Base-by-base conservation (phyloP, 2,329 filamentous ascomycete genomes). In the Dactylellina leptospora region DNA sequence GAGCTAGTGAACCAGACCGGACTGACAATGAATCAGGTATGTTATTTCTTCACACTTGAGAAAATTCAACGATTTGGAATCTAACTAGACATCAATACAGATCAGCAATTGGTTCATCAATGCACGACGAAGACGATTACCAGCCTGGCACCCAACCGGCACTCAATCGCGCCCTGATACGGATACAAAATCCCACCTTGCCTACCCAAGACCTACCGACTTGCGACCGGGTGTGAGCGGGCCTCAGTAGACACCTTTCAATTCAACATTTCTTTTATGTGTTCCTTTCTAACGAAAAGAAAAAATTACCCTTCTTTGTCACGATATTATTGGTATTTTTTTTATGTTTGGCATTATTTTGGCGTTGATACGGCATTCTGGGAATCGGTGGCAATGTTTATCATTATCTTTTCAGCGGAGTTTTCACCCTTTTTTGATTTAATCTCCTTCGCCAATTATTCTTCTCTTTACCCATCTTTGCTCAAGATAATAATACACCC, bases 61-160 rank as follows among this genome's bases (percentile, higher is more conserved):
- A 36, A 20, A 50, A 13, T 20, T 28, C 2, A 28, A 22, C 1
- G 6, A 20, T 40, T 47, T 38, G 10, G n/a, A n/a, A 42, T 20
- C 56, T 71, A 53, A 71, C 30, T 20, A 11, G 20, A 36, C 54
- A 18, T n/a, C 28, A 20, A 75, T 77, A 42, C 77, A 82, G 81
- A 90, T 92, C 20, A 90, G 87, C 73, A 91, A 91, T 80, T 92
- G 89, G 89, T 92, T 91, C 79, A 92, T 91, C 80, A 92, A 92
- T 75, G 88, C 88, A 25, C 85, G 89, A 59, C 84, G 89, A 63
- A 86, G 89, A 50, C 85, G 88, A 76, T 80, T 89, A 18, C 86
- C 86, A 1, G 58, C 54, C 16, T 61, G 51, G 33, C 64, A 66
- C 53, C 63, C 55, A 40, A 47, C 60, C 28, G 63, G 38, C 27